Base-by-base conservation (phyloP, 371 early-diverging fungal species). In the Rhizomucor miehei region DNA sequence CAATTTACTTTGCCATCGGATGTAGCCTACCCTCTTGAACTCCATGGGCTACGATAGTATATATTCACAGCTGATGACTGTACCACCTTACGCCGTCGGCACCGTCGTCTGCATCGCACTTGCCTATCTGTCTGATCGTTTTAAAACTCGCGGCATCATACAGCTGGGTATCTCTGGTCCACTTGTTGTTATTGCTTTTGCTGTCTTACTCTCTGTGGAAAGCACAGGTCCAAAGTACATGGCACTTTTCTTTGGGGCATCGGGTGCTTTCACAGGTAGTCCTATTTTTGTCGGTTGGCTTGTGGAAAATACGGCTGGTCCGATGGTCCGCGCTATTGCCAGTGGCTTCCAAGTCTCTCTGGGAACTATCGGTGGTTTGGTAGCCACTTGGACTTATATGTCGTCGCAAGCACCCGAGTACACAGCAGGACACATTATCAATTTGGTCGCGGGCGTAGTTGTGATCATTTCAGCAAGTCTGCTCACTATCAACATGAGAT, bases 61-160 rank as follows among this genome's bases (percentile, higher is more conserved):
- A 3, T 52, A 60, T 12, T 60, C 73, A 0, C 70, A 73, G 41
- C 48, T 75, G 9, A 59, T 75, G 59, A 69, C 73, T 2, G 66
- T 60, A 9, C 77, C 80, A 6, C 73, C 73, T 1, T 80, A 69
- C 49, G 56, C 65, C 0, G 43, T 62, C 17, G 73, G 62, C 6
- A 57, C 62, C 21, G 37, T 73, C 2, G 52, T 57, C 29, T 73
- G 63, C 19, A 46, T 80, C 1, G 9, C 45, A 6, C 40, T 60
- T 2, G 71, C 68, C 2, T 52, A 62, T 37, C 45, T 59, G 14
- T 77, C 73, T 3, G 77, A 73, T 46, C 56, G 52, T 12, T 51
- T 35, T 29, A 46, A 54, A 13, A 57, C 62, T 16, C 68, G 77
- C 20, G 70, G 74, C 4, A 49, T 60, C 14, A 58, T 64, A 10